phyloP scores from a whole-genome alignment of 2,329 filamentous ascomycete species.

The Neofusicoccum sp. region DNA sequence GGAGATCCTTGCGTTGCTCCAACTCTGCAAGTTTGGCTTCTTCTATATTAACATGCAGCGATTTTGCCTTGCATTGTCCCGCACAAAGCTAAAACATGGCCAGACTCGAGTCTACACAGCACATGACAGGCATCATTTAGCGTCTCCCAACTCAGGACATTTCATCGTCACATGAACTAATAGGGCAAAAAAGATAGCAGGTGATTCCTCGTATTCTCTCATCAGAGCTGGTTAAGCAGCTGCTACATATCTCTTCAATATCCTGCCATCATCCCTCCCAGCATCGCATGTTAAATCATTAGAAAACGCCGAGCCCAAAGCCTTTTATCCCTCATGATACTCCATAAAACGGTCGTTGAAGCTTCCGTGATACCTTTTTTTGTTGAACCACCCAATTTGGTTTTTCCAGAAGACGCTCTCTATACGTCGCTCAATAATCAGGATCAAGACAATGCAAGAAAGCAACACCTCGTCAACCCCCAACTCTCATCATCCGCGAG shows the following conservation, averaged over 20 bases:
- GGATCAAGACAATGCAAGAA: constrained; percentile 9
- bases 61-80: too few species aligned
- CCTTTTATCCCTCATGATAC: constrained; percentile 14
- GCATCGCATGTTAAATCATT: neutral
- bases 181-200: neutral
- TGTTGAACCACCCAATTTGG: constrained; percentile 6
- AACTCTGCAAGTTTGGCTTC: too few species aligned
- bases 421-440: neutral
- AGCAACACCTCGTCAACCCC: neutral
- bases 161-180: too few species aligned
- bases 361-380: neutral
- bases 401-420: neutral
- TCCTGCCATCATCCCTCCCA: neutral
- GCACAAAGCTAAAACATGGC: too few species aligned
- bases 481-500: neutral
- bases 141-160: too few species aligned
- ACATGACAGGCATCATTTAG: too few species aligned
- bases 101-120: too few species aligned
- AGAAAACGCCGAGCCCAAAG: constrained; percentile 6
- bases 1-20: too few species aligned
- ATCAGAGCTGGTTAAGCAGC: constrained; percentile 10
- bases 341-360: constrained; percentile 18
- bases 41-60: too few species aligned
- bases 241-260: neutral
- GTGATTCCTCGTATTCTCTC: constrained; percentile 1